Percentiles rank a stretch among this genome's conserved stretches.
Conservation (phyloP, 1,284 basidiomycete species). For the Coniferiporia weirii region DNA sequence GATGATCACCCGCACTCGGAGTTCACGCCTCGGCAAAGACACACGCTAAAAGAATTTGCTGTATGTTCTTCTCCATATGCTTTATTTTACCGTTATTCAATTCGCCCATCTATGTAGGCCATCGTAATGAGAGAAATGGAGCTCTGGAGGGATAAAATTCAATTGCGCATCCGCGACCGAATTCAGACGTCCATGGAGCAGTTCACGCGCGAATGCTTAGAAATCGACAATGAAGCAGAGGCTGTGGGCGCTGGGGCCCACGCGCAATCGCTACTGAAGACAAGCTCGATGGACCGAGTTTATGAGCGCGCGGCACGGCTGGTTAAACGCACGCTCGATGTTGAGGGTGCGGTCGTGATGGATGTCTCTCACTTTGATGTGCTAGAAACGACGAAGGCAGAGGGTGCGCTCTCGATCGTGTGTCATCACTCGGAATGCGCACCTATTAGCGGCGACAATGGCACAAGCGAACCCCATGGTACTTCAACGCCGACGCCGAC, state of each 20-base stretch:
- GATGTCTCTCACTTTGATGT: constrained; percentile 91
- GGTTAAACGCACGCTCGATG: constrained; percentile 84
- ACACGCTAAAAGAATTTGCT: constrained; percentile 93
- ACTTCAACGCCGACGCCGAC: constrained; percentile 35
- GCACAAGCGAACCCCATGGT: constrained; percentile 24
- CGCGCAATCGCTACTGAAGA: constrained; percentile 24
- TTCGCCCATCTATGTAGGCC: constrained; percentile 37
- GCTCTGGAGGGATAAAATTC: constrained; percentile 92
- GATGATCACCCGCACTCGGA: constrained; percentile 82
- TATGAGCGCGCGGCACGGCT: constrained; percentile 85
- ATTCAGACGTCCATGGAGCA: constrained; percentile 96
- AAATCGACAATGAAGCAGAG: constrained; percentile 71
- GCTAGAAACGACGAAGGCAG: constrained; percentile 65
- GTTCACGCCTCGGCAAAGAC: constrained; percentile 84
- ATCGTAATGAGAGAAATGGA: constrained; percentile 97
- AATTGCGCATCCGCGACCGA: constrained; percentile 83
- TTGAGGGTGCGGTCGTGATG: constrained; percentile 88
- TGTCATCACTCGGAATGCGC: constrained; percentile 40
- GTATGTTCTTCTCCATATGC: constrained; percentile 27
- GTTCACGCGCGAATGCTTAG: constrained; percentile 91
- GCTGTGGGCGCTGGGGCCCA: constrained; percentile 14
- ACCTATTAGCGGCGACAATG: constrained; percentile 30
- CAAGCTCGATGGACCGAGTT: constrained; percentile 76
- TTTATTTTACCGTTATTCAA: constrained; percentile 1
- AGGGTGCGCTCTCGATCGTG: constrained; percentile 61